Evolutionary conservation across 768 basidiomycete species (phyloP), one percentile per base, ranked within the genome.

Genomic region (Agaricus sinodeliciosus): DNA sequence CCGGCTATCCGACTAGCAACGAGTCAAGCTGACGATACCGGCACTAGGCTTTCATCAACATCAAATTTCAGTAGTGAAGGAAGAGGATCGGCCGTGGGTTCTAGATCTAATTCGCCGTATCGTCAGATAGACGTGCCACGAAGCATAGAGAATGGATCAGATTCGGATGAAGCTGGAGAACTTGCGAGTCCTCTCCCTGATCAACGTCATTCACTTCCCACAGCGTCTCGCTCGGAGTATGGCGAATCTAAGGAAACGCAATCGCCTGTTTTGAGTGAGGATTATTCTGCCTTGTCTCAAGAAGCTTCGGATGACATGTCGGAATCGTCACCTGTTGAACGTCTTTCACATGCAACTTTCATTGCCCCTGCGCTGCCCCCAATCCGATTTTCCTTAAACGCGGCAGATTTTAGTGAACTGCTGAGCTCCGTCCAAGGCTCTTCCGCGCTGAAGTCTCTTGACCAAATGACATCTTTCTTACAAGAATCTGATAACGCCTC

Each of bases 291-390:
- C 16, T 43, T 62, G 28, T 63, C 65, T 9, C 69, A 73, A 27
- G 72, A 68, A 44, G 66, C 66, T 46, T 75, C 72, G 2, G 76
- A 79, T 18, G 75, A 77, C 18, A 56, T 68, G 52, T 69, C 69
- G 13, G 85, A 86, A 58, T 79, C 80, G 9, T 79, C 81, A 1
- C 79, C 82, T 0, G 79, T 87, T 27, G 80, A 88, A 62, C 78
- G 75, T 40, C 81, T 78, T 9, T 83, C 85, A 7, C 79, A 78
- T 60, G 73, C 87, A 5, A 90, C 90, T 16, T 87, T 87, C 64
- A 89, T 91, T 45, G 87, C 90, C 0, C 92, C 93, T 36, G 88
- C 90, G 3, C 72, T 94, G 26, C 92, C 92, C 2, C 90, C 90
- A 0, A 93, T 95, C 61, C 82, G 90, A n/a, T 87, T 95, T 65